A percentile compares a stretch with the other conserved stretches of the same genome.
Evolutionary conservation across 2,329 filamentous ascomycete genomes (phyloP).

Genomic region (Mollisia scopiformis): DNA sequence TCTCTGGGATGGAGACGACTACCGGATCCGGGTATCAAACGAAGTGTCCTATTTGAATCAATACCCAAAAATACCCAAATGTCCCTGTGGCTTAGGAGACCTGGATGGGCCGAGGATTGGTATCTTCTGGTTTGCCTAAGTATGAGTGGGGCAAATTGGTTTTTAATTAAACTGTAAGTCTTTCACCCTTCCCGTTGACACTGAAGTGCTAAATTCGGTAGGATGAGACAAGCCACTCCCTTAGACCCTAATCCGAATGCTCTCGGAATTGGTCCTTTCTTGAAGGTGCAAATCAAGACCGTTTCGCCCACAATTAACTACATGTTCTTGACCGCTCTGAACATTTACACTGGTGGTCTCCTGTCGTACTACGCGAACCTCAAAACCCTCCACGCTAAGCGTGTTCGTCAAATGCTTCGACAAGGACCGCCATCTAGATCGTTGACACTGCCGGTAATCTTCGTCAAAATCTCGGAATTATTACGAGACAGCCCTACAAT

Average conservation of each 20-base stretch:
- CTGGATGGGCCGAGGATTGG: slow-evolving; percentile 75
- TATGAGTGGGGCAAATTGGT: slow-evolving; percentile 77
- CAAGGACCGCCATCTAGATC: slow-evolving; percentile 28
- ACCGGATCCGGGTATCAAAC: slow-evolving; percentile 43
- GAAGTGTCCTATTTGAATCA: slow-evolving; percentile 60
- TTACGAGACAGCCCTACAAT: slow-evolving; percentile 29
- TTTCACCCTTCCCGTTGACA: not conserved
- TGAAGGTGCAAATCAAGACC: slow-evolving; percentile 32
- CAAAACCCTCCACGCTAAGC: slow-evolving; percentile 35
- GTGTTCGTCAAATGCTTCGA: slow-evolving; percentile 31
- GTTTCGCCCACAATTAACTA: slow-evolving; percentile 34
- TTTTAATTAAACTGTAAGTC: slow-evolving; percentile 65
- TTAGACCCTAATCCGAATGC: slow-evolving; percentile 13
- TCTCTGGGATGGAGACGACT: slow-evolving; percentile 65
- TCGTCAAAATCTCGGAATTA: slow-evolving; percentile 31
- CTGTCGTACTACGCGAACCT: slow-evolving; percentile 42
- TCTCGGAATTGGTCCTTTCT: not conserved
- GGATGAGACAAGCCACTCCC: slow-evolving; percentile 15
- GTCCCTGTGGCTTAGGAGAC: slow-evolving; percentile 69
- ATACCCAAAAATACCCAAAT: slow-evolving; percentile 63
- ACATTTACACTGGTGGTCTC: slow-evolving; percentile 40
- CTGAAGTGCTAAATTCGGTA: slow-evolving; percentile 34
- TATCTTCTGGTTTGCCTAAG: slow-evolving; percentile 72
- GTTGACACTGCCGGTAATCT: slow-evolving; percentile 34
- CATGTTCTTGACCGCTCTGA: slow-evolving; percentile 38